Conservation (phyloP, 2,329 filamentous ascomycete species). For the Thermothelomyces thermophilus region DNA sequence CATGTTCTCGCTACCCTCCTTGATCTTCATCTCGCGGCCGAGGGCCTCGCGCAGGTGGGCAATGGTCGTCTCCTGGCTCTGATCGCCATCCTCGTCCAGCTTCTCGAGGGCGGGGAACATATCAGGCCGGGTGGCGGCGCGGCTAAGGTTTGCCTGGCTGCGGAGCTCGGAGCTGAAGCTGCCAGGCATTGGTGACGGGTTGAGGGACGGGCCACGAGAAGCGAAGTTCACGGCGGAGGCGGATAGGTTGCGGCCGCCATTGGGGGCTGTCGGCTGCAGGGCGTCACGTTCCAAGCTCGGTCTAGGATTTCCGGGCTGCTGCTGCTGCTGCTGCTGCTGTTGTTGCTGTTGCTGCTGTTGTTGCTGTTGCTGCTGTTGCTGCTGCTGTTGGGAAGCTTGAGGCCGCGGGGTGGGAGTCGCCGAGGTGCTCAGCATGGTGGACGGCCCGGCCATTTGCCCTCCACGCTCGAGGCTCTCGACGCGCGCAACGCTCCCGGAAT, state of each 20-base stretch:
- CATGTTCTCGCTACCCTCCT: slow-evolving; percentile 95
- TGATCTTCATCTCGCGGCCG: slow-evolving; percentile 95
- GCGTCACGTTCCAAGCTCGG: slow-evolving; percentile 49
- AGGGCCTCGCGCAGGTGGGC: slow-evolving; percentile 73
- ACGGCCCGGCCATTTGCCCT: slow-evolving; percentile 33
- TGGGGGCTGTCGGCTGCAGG: slow-evolving; percentile 39
- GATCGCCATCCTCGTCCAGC: slow-evolving; percentile 46
- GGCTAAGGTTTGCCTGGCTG: slow-evolving; percentile 60
- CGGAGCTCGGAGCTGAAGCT: slow-evolving; percentile 88
- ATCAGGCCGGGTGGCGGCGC: slow-evolving; percentile 54
- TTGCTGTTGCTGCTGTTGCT: slow-evolving; percentile 6
- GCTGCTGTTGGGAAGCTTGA: slow-evolving; percentile 38
- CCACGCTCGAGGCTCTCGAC: slow-evolving; percentile 26
- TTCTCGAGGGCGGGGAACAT: slow-evolving; percentile 46
- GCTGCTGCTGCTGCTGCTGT: slow-evolving; percentile 5
- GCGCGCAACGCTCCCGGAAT: slow-evolving; percentile 5
- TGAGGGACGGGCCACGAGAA: slow-evolving; percentile 62
- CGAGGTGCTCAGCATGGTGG: slow-evolving; percentile 47
- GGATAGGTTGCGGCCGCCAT: slow-evolving; percentile 44
- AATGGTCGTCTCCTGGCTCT: slow-evolving; percentile 64
- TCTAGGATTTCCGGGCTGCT: slow-evolving; percentile 30
- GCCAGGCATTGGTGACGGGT: slow-evolving; percentile 64
- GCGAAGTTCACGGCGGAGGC: slow-evolving; percentile 55
- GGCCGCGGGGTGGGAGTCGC: slow-evolving; percentile 50
- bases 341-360: slow-evolving; percentile 15